Evolutionary conservation across 2,329 filamentous ascomycete genomes (phyloP).

Genomic region (Neonectria ditissima): DNA sequence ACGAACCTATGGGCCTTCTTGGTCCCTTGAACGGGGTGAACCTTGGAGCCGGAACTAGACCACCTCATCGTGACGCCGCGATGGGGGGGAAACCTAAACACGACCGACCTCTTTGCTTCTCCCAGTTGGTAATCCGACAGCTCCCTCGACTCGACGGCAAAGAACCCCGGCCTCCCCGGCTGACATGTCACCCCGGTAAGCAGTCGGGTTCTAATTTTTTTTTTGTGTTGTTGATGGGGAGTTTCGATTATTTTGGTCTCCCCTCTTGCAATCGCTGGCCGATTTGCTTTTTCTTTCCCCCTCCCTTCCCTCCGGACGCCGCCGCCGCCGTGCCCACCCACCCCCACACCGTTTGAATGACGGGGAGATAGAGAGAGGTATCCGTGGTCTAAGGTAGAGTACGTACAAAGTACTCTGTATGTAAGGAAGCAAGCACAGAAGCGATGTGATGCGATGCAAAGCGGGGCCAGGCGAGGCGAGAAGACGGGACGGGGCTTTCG

Average conservation of each 20-base stretch:
- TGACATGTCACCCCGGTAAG: slow-evolving; percentile 23
- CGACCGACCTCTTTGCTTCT: slow-evolving; percentile 29
- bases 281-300: slow-evolving; percentile 20
- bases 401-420: neutral
- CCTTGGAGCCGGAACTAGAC: slow-evolving; percentile 30
- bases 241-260: slow-evolving; percentile 13
- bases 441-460: slow-evolving; percentile 5
- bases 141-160: slow-evolving; percentile 21
- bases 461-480: slow-evolving; percentile 14
- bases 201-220: slow-evolving; percentile 22
- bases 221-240: slow-evolving; percentile 2
- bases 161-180: slow-evolving; percentile 24
- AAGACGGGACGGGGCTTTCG: slow-evolving; percentile 18
- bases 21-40: slow-evolving; percentile 27
- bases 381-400: slow-evolving; percentile 3
- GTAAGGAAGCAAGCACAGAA: slow-evolving; percentile 14
- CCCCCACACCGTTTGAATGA: slow-evolving; percentile 21
- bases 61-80: slow-evolving; percentile 21
- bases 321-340: slow-evolving; percentile 22
- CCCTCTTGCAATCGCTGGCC: slow-evolving; percentile 22
- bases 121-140: slow-evolving; percentile 27
- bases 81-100: slow-evolving; percentile 24
- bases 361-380: slow-evolving; percentile 1
- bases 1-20: slow-evolving; percentile 25
- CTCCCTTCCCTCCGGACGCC: slow-evolving; percentile 14